Percentiles rank a stretch among this genome's conserved stretches.
These are phyloP conservation scores for Kluyveromyces marxianus DNA, from an alignment of 1,139 yeast genomes.

Conservation along the genomic window DNA sequence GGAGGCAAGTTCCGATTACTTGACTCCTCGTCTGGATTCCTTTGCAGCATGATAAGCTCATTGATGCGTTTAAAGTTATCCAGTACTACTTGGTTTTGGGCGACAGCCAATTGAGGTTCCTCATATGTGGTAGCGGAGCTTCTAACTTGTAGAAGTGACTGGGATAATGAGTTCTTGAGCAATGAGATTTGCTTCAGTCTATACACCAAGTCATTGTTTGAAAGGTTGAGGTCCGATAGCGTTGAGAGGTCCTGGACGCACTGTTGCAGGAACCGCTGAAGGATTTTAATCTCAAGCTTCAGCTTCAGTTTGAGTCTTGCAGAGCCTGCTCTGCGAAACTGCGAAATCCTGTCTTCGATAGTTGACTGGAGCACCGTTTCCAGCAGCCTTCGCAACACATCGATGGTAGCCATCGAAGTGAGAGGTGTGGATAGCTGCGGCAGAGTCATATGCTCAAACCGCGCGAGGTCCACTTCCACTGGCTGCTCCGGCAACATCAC, in stretches of 20 bases:
- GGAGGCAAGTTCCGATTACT: background rate
- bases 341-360: constrained; percentile 16
- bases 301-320: constrained; percentile 13
- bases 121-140: constrained; percentile 8
- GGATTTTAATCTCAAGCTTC: constrained; percentile 24
- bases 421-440: constrained; percentile 20
- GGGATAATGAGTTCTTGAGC: constrained; percentile 15
- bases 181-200: constrained; percentile 16
- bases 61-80: constrained; percentile 6
- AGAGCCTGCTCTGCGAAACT: constrained; percentile 13
- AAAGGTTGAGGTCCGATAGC: constrained; percentile 25
- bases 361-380: constrained; percentile 16
- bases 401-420: constrained; percentile 22
- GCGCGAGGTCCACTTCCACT: background rate
- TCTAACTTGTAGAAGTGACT: constrained; percentile 16
- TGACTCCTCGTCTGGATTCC: no score
- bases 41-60: background rate
- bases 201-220: constrained; percentile 26
- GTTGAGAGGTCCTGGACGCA: constrained; percentile 22
- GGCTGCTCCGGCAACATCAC: background rate
- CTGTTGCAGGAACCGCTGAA: constrained; percentile 14
- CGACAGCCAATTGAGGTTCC: constrained; percentile 3
- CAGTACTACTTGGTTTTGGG: constrained; percentile 1
- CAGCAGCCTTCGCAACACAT: constrained; percentile 17
- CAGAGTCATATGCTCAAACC: constrained; percentile 16